A percentile compares a stretch with the other conserved stretches of the same genome.
Evolutionary conservation across 2,329 filamentous ascomycete genomes (phyloP).

Genomic region (Scorias spongiosa): DNA sequence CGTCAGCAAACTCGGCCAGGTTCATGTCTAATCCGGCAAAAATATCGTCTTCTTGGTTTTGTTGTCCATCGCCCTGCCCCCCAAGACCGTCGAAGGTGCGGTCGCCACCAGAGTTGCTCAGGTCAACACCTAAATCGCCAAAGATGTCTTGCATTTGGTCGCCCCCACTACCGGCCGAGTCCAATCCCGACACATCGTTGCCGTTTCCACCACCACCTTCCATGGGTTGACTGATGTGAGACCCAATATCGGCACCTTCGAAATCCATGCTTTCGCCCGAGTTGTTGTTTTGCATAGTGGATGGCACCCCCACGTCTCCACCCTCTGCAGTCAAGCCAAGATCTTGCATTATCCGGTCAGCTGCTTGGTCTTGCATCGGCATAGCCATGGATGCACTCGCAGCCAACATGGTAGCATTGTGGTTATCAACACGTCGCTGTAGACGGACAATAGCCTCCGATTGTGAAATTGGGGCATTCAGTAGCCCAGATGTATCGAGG

Average conservation of each 20-base stretch:
- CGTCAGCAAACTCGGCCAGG: conserved; percentile 7
- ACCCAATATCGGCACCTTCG: conserved; percentile 5
- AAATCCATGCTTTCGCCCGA: conserved; percentile 5
- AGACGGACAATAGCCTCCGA: conserved; percentile 30
- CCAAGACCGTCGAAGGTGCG: neutral
- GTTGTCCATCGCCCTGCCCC: conserved; percentile 4
- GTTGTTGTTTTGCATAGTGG: conserved; percentile 1
- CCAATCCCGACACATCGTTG: conserved; percentile 11
- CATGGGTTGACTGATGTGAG: conserved; percentile 8
- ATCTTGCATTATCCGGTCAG: conserved; percentile 21
- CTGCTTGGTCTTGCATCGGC: conserved; percentile 11
- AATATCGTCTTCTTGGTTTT: conserved; percentile 24
- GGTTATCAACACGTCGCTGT: conserved; percentile 16
- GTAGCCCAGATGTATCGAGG: conserved; percentile 33
- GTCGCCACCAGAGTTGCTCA: conserved; percentile 5
- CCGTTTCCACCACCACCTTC: conserved; percentile 8
- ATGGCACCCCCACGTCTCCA: conserved; percentile 3
- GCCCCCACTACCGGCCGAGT: conserved; percentile 5
- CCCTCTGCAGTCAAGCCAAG: conserved; percentile 15
- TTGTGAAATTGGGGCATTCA: conserved; percentile 43
- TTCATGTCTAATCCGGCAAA: conserved; percentile 30
- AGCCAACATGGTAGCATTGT: conserved; percentile 48
- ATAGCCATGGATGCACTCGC: conserved; percentile 12
- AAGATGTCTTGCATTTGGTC: conserved; percentile 8
- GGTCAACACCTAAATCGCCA: conserved; percentile 17